A percentile compares a stretch with the other conserved stretches of the same genome.
Conservation (phyloP, 306 rosid genomes). For the Hippophae gyantsensis region DNA sequence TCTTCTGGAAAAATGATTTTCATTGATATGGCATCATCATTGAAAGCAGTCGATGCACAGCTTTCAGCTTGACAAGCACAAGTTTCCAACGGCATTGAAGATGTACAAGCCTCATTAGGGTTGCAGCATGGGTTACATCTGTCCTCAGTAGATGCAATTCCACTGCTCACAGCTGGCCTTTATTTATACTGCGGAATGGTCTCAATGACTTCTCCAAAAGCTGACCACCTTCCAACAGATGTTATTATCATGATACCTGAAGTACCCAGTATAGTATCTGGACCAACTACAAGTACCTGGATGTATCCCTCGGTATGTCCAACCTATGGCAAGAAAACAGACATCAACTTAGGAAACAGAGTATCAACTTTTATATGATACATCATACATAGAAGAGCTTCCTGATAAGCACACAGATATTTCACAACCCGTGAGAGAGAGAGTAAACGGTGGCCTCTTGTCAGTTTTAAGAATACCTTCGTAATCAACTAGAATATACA, state of each 20-base stretch:
- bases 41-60: too few relatives aligned
- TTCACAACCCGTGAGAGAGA: background rate
- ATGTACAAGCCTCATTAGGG: conserved; percentile 20
- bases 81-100: conserved; percentile 31
- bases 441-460: background rate
- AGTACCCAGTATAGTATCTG: conserved; percentile 71
- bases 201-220: conserved; percentile 79
- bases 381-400: background rate
- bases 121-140: conserved; percentile 30
- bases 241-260: conserved; percentile 75
- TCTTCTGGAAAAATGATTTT: conserved; percentile 14
- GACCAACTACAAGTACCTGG: conserved; percentile 74
- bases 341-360: conserved; percentile 15
- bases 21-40: too few relatives aligned
- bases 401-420: too few relatives aligned
- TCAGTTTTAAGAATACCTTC: background rate
- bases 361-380: background rate
- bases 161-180: conserved; percentile 24
- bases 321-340: conserved; percentile 46
- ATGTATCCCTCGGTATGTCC: conserved; percentile 95
- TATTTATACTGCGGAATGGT: conserved; percentile 27
- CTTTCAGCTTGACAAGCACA: conserved; percentile 16
- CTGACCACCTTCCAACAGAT: conserved; percentile 91
- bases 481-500: background rate
- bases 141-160: conserved; percentile 16